Conservation (phyloP, 116 monocot species). For the Thalassia testudinum region DNA sequence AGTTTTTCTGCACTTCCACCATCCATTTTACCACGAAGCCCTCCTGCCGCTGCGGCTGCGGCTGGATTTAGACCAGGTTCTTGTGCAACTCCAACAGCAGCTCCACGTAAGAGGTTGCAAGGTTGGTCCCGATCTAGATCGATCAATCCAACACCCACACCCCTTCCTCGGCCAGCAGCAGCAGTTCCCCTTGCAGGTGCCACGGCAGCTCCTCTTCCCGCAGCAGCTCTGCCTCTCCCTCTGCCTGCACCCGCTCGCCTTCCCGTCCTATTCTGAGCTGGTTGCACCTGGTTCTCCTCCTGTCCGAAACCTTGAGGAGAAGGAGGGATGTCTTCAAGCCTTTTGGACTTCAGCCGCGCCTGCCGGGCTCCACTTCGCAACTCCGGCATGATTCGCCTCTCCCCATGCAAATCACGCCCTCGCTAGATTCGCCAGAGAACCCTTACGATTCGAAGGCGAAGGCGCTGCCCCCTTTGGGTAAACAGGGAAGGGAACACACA, state of each 20-base stretch:
- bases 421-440: conserved; percentile 7
- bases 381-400: conserved; percentile 92
- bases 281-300: conserved; percentile 31
- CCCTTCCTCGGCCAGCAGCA: conserved; percentile 41
- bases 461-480: too few species aligned
- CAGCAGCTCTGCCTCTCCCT: conserved; percentile 51
- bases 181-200: conserved; percentile 21
- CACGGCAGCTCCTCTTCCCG: conserved; percentile 26
- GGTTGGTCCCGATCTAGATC: conserved; percentile 59
- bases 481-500: too few species aligned
- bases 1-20: conserved; percentile 69
- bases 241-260: conserved; percentile 46
- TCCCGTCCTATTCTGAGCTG: conserved; percentile 33
- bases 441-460: conserved; percentile 1
- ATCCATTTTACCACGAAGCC: conserved; percentile 58
- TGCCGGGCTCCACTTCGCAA: conserved; percentile 85
- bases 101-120: conserved; percentile 25
- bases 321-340: conserved; percentile 47
- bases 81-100: conserved; percentile 32
- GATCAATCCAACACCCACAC: conserved; percentile 42
- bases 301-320: conserved; percentile 25
- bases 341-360: conserved; percentile 71
- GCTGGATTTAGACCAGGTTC: conserved; percentile 29
- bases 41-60: conserved; percentile 16
- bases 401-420: conserved; percentile 65